A percentile compares a stretch with the other conserved stretches of the same genome.
Evolutionary conservation across 345 rosid species (phyloP).

Genomic region (Garcia nutans): DNA sequence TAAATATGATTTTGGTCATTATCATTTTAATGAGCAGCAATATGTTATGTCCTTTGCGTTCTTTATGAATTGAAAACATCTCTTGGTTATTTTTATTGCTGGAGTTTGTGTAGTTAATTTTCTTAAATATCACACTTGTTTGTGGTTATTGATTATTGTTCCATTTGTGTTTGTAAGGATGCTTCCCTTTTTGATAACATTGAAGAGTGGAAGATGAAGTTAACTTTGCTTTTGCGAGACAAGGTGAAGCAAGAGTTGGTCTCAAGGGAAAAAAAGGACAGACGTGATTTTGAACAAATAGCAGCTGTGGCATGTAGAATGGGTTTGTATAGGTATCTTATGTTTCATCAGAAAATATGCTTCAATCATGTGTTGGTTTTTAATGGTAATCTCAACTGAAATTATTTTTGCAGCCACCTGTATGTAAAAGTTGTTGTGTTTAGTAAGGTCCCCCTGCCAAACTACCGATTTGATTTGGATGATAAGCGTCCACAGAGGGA

Average conservation of each 20-base stretch:
- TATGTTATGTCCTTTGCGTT: no score
- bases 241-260: slow-evolving; percentile 65
- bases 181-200: slow-evolving; percentile 34
- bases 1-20: not conserved
- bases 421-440: slow-evolving; percentile 78
- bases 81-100: not conserved
- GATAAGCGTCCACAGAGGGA: slow-evolving; percentile 88
- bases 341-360: slow-evolving; percentile 9
- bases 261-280: slow-evolving; percentile 82
- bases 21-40: no score
- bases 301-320: slow-evolving; percentile 63
- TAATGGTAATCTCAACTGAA: slow-evolving; percentile 24
- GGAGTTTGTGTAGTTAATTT: not conserved
- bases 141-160: not conserved
- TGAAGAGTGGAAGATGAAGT: slow-evolving; percentile 68
- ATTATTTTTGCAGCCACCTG: slow-evolving; percentile 57
- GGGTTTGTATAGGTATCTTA: slow-evolving; percentile 74
- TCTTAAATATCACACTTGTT: not conserved
- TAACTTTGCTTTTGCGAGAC: slow-evolving; percentile 52
- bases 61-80: no score
- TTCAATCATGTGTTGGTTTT: slow-evolving; percentile 7
- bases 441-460: slow-evolving; percentile 89
- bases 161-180: slow-evolving; percentile 37
- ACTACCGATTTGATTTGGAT: slow-evolving; percentile 95
- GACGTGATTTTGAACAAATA: slow-evolving; percentile 71